Evolutionary conservation across 495 filamentous ascomycete species (phyloP), one percentile per base, ranked within the genome.

Genomic region (Penicillium diatomitis): DNA sequence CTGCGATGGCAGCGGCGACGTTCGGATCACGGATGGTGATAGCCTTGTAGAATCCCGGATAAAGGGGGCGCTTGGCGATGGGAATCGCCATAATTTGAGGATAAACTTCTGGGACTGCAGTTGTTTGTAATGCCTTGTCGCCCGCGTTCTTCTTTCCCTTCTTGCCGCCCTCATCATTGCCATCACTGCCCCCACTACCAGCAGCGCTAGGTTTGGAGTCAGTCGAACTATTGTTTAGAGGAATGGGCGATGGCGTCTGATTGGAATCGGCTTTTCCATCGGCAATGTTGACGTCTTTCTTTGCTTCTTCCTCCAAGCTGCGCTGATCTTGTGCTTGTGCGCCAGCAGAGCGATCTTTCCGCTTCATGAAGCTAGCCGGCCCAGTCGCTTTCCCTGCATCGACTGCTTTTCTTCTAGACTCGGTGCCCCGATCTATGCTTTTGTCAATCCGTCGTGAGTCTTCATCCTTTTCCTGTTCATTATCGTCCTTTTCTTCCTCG

Each of bases 11-110:
- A 34, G 79, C 76, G 32, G 87, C 82, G 27, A 99, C 94, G 54
- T 88, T 85, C 4, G 83, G 86, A 62, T 99, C 88, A 52, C 85
- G 84, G 46, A 99, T 90, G 4, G 92, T 97, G 50, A 99, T 87
- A 3, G 94, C 90, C 64, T 99, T 99, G 71, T 99, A 99, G 69
- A 96, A 99, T 0, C 94, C 94, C 0, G 94, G 94, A 67, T 96
- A 99, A 2, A 99, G 70, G 28, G 92, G 94, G 41, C 94, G 80
- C 69, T 92, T 90, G 4, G 87, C 85, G 56, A 99, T 96, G n/a
- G 94, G 92, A 47, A 99, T 91, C 1, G 94, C 94, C 85, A 99
- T 90, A 42, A 99, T 90, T 61, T 97, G 91, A 20, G 94, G 92
- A 64, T 99, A 99, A 35, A 96, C 83, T 42, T 96, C 94, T 20